Evolutionary conservation across 352 stramenopile species (phyloP).

Genomic region (Phytophthora colocasiae): DNA sequence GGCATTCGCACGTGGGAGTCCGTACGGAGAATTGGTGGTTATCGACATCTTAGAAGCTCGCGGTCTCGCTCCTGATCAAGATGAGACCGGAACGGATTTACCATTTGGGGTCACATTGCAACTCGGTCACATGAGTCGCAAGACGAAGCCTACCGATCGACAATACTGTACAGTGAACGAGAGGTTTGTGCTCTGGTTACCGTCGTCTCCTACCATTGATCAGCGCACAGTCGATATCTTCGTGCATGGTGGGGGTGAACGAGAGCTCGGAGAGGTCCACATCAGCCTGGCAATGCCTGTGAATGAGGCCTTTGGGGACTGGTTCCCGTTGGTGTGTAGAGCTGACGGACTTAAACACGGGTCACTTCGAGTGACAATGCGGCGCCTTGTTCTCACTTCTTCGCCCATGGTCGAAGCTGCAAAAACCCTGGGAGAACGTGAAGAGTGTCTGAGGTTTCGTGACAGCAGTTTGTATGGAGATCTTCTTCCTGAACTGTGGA

Average conservation of each 20-base stretch:
- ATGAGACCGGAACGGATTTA: conserved; percentile 47
- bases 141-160: conserved; percentile 37
- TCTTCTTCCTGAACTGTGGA: conserved; percentile 69
- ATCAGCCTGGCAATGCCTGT: conserved; percentile 67
- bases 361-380: conserved; percentile 53
- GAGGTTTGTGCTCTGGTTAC: conserved; percentile 78
- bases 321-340: conserved; percentile 68
- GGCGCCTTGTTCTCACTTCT: conserved; percentile 66
- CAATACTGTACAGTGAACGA: conserved; percentile 53
- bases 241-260: conserved; percentile 54
- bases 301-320: conserved; percentile 74
- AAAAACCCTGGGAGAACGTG: conserved; percentile 46
- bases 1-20: conserved; percentile 44
- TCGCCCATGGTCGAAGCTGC: conserved; percentile 54
- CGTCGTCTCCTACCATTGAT: conserved; percentile 54
- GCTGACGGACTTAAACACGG: conserved; percentile 66
- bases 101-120: conserved; percentile 60
- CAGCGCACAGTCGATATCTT: conserved; percentile 53
- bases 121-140: conserved; percentile 42
- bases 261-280: conserved; percentile 78
- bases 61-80: conserved; percentile 52
- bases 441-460: conserved; percentile 53
- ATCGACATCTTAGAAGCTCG: conserved; percentile 67
- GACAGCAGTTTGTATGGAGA: conserved; percentile 53
- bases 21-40: conserved; percentile 74